Percentiles rank a stretch among this genome's conserved stretches.
These are phyloP conservation scores for Pulveroboletus frians DNA, from an alignment of 768 basidiomycete genomes.

Conservation along the genomic window DNA sequence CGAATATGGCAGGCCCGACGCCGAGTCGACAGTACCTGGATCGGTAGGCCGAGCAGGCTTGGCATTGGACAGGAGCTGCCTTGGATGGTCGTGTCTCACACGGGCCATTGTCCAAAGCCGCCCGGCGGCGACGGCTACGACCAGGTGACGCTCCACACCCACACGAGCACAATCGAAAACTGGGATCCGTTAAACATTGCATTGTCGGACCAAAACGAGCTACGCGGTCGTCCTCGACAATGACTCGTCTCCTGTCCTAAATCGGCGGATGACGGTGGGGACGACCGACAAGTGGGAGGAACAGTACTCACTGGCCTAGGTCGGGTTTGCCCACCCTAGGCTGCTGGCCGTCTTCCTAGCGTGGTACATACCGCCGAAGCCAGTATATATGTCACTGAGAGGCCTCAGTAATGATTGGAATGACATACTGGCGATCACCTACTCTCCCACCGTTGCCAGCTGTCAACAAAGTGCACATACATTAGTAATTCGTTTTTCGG, in stretches of 20 bases:
- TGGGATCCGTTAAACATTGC: background rate
- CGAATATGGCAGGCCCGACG: conserved; percentile 7
- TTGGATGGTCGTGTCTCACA: conserved; percentile 1
- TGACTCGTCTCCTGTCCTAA: background rate
- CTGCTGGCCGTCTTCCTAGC: no score
- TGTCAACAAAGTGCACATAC: no score
- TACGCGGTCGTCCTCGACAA: background rate
- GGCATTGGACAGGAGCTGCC: background rate
- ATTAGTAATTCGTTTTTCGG: no score
- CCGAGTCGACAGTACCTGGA: conserved; percentile 7
- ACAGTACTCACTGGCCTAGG: no score
- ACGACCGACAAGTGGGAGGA: no score
- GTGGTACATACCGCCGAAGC: no score
- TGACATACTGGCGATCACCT: no score
- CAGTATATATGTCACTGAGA: no score
- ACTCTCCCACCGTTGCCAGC: no score
- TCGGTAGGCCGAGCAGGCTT: background rate
- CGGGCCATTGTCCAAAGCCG: background rate
- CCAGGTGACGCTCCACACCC: conserved; percentile 2
- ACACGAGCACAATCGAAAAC: background rate
- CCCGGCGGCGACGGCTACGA: background rate
- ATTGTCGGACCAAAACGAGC: conserved; percentile 10
- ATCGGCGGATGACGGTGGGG: background rate
- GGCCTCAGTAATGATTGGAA: no score
- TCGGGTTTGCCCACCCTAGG: no score